A percentile compares a stretch with the other conserved stretches of the same genome.
phyloP scores from a whole-genome alignment of 331 rosid genomes.

The Cydonia oblonga region DNA sequence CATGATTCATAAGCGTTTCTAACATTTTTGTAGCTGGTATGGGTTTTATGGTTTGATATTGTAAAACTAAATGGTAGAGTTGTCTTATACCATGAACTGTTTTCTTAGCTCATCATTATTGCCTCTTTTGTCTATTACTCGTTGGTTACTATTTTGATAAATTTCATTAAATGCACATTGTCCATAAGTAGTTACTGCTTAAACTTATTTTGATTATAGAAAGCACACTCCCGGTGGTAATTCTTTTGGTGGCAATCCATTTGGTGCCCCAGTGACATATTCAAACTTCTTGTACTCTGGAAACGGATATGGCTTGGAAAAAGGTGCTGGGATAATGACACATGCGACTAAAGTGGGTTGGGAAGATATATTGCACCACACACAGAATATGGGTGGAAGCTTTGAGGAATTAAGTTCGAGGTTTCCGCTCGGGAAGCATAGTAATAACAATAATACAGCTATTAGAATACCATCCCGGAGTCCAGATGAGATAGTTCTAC shows the following conservation, averaged over 20 bases:
- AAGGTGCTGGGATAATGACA: conserved; percentile 46
- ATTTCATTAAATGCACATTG: conserved; percentile 26
- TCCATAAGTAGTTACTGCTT: conserved; percentile 33
- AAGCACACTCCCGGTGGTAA: conserved; percentile 73
- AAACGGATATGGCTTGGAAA: conserved; percentile 55
- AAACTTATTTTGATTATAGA: conserved; percentile 58
- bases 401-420: conserved; percentile 51
- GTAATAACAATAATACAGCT: conserved; percentile 41
- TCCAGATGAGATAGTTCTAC: conserved; percentile 63
- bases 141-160: neutral
- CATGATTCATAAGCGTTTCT: neutral
- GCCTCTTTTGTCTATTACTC: neutral
- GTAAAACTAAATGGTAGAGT: neutral
- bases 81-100: neutral
- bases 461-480: conserved; percentile 35
- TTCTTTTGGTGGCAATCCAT: conserved; percentile 69
- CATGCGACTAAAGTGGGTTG: conserved; percentile 53
- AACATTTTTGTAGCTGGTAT: neutral
- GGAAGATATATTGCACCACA: conserved; percentile 60
- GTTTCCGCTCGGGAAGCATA: conserved; percentile 47
- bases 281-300: conserved; percentile 44
- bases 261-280: conserved; percentile 58
- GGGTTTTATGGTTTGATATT: neutral
- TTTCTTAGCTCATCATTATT: neutral
- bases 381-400: conserved; percentile 36